Evolutionary conservation across 495 filamentous ascomycete genomes (phyloP).

Genomic region (Penicillium turbatum): DNA sequence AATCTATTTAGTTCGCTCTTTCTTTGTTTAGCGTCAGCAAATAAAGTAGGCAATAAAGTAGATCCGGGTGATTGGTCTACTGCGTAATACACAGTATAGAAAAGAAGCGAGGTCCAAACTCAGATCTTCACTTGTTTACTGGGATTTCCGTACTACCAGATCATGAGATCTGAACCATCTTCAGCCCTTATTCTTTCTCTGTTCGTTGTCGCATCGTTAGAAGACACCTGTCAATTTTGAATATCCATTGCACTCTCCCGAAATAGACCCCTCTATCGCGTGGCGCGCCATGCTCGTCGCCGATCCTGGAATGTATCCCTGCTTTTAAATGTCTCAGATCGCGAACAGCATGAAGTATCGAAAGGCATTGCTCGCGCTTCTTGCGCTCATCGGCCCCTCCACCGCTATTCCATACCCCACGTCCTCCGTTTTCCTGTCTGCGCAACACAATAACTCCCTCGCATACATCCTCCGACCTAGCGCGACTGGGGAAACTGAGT

Average conservation of each 20-base stretch:
- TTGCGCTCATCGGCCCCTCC: conserved; percentile 18
- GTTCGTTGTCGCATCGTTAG: not conserved
- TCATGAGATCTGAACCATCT: not conserved
- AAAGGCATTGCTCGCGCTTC: conserved; percentile 14
- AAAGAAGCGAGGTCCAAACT: not conserved
- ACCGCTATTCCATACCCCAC: conserved; percentile 68
- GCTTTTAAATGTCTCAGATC: conserved; percentile 29
- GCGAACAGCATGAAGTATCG: conserved; percentile 21
- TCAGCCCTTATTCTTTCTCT: not conserved
- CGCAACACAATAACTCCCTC: conserved; percentile 42
- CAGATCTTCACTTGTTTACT: conserved; percentile 5
- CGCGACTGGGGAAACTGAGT: conserved; percentile 38
- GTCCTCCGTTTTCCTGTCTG: conserved; percentile 58
- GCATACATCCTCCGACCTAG: conserved; percentile 59
- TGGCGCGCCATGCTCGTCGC: conserved; percentile 26
- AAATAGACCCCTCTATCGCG: conserved; percentile 21
- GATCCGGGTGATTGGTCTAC: conserved; percentile 2
- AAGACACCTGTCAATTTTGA: not conserved
- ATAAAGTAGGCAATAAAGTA: not conserved
- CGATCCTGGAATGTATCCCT: conserved; percentile 30
- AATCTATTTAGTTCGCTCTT: conserved; percentile 16
- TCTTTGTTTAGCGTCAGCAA: conserved; percentile 13
- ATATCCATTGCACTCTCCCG: not conserved
- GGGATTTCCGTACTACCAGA: too few species aligned
- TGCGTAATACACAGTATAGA: not conserved